A percentile compares a stretch with the other conserved stretches of the same genome.
phyloP scores from a whole-genome alignment of 805 yeast genomes.

The Yarrowia bubula region DNA sequence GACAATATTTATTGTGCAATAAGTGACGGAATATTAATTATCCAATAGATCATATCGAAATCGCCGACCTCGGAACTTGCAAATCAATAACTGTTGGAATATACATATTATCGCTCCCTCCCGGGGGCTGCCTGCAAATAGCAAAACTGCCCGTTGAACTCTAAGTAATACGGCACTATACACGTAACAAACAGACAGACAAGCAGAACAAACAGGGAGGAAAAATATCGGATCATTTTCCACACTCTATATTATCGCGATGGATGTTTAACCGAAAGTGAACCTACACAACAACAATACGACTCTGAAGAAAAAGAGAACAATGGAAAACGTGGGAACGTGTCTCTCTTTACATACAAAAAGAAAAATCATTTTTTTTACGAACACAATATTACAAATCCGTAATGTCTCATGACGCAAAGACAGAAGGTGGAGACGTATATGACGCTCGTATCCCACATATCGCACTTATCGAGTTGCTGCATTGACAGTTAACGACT shows the following conservation, averaged over 20 bases:
- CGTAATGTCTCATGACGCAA: neutral
- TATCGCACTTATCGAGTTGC: neutral
- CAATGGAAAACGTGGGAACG: no score
- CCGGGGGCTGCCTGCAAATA: neutral
- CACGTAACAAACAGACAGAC: neutral
- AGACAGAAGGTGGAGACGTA: no score
- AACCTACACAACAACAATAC: no score
- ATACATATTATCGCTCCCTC: neutral
- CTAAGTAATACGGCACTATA: neutral
- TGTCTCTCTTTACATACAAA: no score
- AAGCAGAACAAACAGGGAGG: neutral
- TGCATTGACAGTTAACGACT: neutral
- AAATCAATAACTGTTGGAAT: neutral
- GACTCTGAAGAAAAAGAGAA: no score
- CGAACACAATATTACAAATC: no score
- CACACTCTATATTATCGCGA: neutral
- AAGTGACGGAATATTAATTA: no score
- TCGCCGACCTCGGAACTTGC: neutral
- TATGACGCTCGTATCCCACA: no score
- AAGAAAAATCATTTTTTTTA: no score
- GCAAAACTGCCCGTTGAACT: constrained; percentile 13
- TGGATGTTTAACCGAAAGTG: no score
- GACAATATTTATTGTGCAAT: no score
- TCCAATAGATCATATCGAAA: no score
- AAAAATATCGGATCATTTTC: neutral